Conservation (phyloP, 306 rosid genomes). For the Vachellia collinsii region DNA sequence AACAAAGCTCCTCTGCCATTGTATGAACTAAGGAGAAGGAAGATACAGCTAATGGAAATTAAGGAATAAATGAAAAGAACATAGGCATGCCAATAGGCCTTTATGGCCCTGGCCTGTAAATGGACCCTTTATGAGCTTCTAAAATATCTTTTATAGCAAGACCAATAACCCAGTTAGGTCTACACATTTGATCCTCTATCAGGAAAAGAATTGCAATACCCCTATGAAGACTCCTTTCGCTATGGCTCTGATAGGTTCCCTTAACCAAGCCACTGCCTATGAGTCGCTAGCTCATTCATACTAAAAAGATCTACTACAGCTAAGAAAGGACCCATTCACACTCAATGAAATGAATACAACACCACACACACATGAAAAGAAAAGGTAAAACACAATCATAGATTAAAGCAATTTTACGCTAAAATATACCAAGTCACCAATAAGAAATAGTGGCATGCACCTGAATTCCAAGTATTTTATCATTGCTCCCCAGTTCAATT, state of each 20-base stretch:
- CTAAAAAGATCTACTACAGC: background rate
- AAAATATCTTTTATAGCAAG: too few species aligned
- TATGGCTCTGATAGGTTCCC: too few species aligned
- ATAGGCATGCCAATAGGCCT: background rate
- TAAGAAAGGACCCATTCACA: background rate
- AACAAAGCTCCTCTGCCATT: background rate
- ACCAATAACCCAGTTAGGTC: too few species aligned
- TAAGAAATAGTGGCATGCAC: slow-evolving; percentile 43
- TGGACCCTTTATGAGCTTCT: too few species aligned
- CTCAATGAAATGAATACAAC: background rate
- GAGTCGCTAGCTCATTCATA: background rate
- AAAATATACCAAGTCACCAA: slow-evolving; percentile 6
- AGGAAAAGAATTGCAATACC: too few species aligned
- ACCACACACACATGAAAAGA: background rate
- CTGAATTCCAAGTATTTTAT: slow-evolving; percentile 97
- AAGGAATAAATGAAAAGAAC: background rate
- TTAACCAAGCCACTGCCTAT: too few species aligned
- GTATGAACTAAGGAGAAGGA: background rate
- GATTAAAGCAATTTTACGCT: slow-evolving; percentile 21
- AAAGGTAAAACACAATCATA: slow-evolving; percentile 21
- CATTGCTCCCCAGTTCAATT: slow-evolving; percentile 71
- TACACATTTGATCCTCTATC: too few species aligned
- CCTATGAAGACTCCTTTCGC: too few species aligned
- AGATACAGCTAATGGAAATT: background rate
- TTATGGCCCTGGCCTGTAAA: too few species aligned